Percentiles rank a stretch among this genome's conserved stretches.
These are phyloP conservation scores for Pseudozyma sp. DNA, from an alignment of 1,284 basidiomycete species.

Conservation along the genomic window DNA sequence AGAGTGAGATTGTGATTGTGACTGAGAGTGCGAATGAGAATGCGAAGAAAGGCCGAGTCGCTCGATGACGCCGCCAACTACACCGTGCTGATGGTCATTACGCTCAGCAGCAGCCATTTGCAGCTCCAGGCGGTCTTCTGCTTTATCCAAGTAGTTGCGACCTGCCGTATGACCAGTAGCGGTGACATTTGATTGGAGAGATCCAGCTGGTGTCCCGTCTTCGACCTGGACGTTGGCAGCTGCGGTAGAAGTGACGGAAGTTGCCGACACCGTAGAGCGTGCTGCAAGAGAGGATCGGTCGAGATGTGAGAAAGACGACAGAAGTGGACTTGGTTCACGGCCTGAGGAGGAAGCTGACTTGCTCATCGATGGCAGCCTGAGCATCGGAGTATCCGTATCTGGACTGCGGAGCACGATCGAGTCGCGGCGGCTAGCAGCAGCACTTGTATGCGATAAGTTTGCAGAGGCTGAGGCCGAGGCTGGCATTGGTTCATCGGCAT, in stretches of 20 bases:
- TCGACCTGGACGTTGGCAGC: conserved; percentile 47
- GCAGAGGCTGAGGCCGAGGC: conserved; percentile 30
- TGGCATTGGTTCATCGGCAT: conserved; percentile 16
- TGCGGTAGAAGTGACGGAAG: conserved; percentile 31
- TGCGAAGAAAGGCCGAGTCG: conserved; percentile 31
- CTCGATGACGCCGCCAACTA: conserved; percentile 46
- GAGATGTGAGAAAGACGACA: conserved; percentile 13
- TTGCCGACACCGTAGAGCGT: conserved; percentile 33
- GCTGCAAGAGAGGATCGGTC: conserved; percentile 27
- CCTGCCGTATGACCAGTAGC: conserved; percentile 38
- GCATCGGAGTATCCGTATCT: conserved; percentile 22
- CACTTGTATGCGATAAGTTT: conserved; percentile 22
- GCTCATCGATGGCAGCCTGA: conserved; percentile 21
- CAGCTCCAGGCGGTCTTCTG: conserved; percentile 39
- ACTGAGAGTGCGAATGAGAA: conserved; percentile 8
- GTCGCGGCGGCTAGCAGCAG: conserved; percentile 19
- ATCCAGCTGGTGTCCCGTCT: conserved; percentile 21
- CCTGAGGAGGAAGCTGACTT: conserved; percentile 22
- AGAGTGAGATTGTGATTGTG: background rate
- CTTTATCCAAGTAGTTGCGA: conserved; percentile 19
- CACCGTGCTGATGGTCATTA: conserved; percentile 49
- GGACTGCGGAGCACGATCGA: conserved; percentile 38
- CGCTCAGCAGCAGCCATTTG: conserved; percentile 50
- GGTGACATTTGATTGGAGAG: conserved; percentile 37
- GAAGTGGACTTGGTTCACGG: conserved; percentile 27